Evolutionary conservation across 2,329 filamentous ascomycete genomes (phyloP).

Genomic region (Penicillium vulpinum): DNA sequence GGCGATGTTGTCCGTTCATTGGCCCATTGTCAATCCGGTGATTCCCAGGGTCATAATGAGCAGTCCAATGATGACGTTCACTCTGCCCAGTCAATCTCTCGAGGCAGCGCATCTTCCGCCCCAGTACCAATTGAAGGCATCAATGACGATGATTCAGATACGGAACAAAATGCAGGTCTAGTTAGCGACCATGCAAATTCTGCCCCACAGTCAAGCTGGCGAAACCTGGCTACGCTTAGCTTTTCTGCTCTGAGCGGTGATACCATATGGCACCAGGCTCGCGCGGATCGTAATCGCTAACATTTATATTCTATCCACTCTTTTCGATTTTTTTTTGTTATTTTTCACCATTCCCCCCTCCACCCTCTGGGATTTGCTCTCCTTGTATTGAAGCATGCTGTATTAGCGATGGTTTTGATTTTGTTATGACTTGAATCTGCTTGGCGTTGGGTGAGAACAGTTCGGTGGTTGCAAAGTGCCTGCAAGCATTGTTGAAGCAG

Average conservation of each 20-base stretch:
- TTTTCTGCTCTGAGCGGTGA: constrained; percentile 50
- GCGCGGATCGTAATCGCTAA: constrained; percentile 42
- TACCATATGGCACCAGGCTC: constrained; percentile 46
- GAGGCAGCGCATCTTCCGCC: constrained; percentile 52
- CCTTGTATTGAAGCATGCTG: constrained; percentile 26
- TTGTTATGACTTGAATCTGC: constrained; percentile 19
- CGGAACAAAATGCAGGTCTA: constrained; percentile 44
- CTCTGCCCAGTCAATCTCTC: constrained; percentile 45
- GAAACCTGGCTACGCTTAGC: constrained; percentile 46
- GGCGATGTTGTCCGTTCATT: constrained; percentile 79
- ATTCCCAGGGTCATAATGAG: constrained; percentile 36
- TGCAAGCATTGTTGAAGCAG: constrained; percentile 19
- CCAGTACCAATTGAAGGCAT: constrained; percentile 48
- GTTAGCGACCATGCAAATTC: constrained; percentile 35
- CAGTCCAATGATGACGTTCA: constrained; percentile 46
- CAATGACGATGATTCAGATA: constrained; percentile 41
- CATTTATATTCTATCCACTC: constrained; percentile 14
- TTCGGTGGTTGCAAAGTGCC: constrained; percentile 18
- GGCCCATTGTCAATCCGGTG: constrained; percentile 44
- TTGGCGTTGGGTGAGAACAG: constrained; percentile 31
- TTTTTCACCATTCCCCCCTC: constrained; percentile 4
- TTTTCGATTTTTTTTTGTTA: constrained; percentile 11
- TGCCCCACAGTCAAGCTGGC: constrained; percentile 43
- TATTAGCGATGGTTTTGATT: constrained; percentile 37
- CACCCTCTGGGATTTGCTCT: constrained; percentile 14